phyloP scores from a whole-genome alignment of 139 green algal species.

The Chlorella sp. region DNA sequence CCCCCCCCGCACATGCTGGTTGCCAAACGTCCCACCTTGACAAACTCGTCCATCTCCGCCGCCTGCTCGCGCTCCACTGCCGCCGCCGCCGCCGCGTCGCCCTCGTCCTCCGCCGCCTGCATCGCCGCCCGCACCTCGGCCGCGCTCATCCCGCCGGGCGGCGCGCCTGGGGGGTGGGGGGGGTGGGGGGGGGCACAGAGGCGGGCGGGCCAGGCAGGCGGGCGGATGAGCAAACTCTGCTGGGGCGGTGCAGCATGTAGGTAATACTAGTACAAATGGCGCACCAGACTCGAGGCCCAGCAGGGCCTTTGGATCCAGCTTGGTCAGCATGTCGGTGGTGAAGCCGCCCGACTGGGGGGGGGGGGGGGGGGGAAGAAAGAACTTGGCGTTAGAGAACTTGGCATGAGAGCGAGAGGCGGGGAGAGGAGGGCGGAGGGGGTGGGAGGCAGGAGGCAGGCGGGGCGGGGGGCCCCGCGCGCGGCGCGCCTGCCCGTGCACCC shows the following conservation, averaged over 20 bases:
- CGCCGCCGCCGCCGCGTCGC: constrained; percentile 65
- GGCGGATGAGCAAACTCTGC: not conserved
- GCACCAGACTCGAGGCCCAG: constrained; percentile 13
- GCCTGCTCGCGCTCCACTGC: constrained; percentile 53
- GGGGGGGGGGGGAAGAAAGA: not conserved
- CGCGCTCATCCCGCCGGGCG: constrained; percentile 13
- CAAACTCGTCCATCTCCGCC: constrained; percentile 70
- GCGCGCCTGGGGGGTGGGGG: too few species aligned
- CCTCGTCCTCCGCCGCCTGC: constrained; percentile 78
- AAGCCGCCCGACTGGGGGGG: constrained; percentile 77
- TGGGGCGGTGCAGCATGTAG: not conserved
- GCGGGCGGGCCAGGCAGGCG: not conserved
- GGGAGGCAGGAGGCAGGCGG: too few species aligned
- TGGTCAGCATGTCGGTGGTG: constrained; percentile 78
- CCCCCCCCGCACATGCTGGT: constrained; percentile 20
- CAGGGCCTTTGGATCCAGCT: constrained; percentile 53
- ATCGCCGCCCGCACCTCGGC: constrained; percentile 68
- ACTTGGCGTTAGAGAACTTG: not conserved
- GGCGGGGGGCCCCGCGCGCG: too few species aligned
- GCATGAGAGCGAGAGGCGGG: too few species aligned
- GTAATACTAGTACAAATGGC: not conserved
- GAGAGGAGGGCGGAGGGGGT: too few species aligned
- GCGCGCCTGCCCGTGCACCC: too few species aligned
- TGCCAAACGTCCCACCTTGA: constrained; percentile 11
- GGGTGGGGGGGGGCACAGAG: not conserved